Base-by-base conservation (phyloP, 2,329 filamentous ascomycete species). In the Monosporascus sp. region DNA sequence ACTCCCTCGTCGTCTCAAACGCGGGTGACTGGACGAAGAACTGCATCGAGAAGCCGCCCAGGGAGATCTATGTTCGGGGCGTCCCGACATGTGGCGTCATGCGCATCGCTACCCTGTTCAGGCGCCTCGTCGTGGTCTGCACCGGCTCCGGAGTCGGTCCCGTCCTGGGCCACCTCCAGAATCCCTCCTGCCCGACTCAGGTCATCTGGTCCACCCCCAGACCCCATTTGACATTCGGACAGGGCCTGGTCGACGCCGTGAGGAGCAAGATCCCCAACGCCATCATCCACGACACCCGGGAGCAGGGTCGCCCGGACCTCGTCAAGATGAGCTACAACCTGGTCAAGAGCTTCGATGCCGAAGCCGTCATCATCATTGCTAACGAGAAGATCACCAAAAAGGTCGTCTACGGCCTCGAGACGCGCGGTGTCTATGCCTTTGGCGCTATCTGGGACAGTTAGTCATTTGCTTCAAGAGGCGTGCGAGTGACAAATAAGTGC, bases 111-210 rank as follows among this genome's bases (percentile, higher is more conserved):
- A 78, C 80, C 0, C 74, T 90, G 27, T 90, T 89, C 72, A 75
- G 76, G 53, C 79, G 78, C 22, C 71, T 88, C 53, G 76, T 90
- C 31, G 70, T 90, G 54, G 81, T 90, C 7, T 84, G 82, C 5
- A 90, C 87, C 0, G 87, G 87, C 1, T 89, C 86, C 0, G 87
- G 87, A 3, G 89, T 90, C 53, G 87, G 85, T 0, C 87, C 87
- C 0, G 80, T 83, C 51, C 72, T 89, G 14, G 84, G 82, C 2
- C 77, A 85, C 56, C 75, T 89, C 41, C 76, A 78, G 48, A 71
- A 68, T 54, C 70, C 69, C 6, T 71, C 75, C 20, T 71, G 72
- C 51, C 68, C 72, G 22, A 76, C 74, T 36, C 80, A 84, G 18
- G 77, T 90, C 11, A 74, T 90, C 47, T 91, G 88, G 88, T 84